These are phyloP conservation scores for Hypholoma sublateritium DNA, from an alignment of 768 basidiomycete genomes.

Conservation along the genomic window DNA sequence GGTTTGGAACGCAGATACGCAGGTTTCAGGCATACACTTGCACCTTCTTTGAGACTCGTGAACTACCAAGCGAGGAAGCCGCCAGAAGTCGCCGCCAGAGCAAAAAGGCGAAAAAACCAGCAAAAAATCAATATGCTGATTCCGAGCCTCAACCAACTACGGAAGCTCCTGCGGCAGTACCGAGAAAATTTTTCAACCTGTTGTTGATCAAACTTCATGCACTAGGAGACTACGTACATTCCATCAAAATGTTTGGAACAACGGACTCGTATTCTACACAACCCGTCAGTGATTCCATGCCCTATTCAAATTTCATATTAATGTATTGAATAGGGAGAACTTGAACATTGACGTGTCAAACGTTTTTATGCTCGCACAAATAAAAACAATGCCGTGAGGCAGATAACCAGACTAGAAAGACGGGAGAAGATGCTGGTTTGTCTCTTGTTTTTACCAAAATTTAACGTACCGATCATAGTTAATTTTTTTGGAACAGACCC, in stretches of 20 bases:
- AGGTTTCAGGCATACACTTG: background rate
- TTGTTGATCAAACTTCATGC: conserved; percentile 32
- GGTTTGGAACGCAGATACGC: conserved; percentile 2
- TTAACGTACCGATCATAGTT: too few relatives aligned
- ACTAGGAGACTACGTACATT: conserved; percentile 28
- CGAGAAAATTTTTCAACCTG: conserved; percentile 20
- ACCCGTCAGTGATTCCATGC: conserved; percentile 17
- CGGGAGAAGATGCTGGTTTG: too few relatives aligned
- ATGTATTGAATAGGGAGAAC: conserved; percentile 6
- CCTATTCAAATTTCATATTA: background rate
- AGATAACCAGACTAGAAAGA: background rate
- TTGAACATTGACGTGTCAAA: too few relatives aligned
- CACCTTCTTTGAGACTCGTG: background rate
- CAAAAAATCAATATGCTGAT: too few relatives aligned
- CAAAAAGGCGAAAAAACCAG: background rate
- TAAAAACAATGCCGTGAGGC: background rate
- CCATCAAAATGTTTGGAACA: conserved; percentile 27
- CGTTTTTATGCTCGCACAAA: background rate
- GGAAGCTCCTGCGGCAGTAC: background rate
- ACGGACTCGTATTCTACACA: too few relatives aligned
- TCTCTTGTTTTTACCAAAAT: too few relatives aligned
- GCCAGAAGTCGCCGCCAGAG: background rate
- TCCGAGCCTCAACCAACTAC: too few relatives aligned
- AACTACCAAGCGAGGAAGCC: conserved; percentile 10
- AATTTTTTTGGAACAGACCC: too few relatives aligned